Percentiles rank a stretch among this genome's conserved stretches.
These are phyloP conservation scores for Amylocystis lapponica DNA, from an alignment of 768 basidiomycete species.

Conservation along the genomic window DNA sequence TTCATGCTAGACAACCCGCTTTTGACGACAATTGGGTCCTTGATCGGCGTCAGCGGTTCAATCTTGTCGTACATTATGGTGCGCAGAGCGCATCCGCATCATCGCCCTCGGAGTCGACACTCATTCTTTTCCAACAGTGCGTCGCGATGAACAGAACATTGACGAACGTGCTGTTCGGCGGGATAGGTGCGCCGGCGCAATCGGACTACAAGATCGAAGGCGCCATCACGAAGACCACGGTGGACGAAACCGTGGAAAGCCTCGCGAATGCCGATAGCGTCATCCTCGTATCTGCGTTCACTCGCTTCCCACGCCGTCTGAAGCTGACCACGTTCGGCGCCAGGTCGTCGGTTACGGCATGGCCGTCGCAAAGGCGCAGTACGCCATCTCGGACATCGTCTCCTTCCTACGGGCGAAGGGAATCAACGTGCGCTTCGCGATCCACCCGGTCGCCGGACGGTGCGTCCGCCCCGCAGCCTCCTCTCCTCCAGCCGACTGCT, in stretches of 20 bases:
- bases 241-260: conserved; percentile 78
- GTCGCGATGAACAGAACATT: conserved; percentile 89
- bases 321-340: background rate
- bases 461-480: no score
- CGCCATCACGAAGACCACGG: conserved; percentile 65
- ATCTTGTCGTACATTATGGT: conserved; percentile 94
- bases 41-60: conserved; percentile 87
- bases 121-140: conserved; percentile 56
- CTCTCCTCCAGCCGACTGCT: no score
- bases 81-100: conserved; percentile 20
- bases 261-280: conserved; percentile 78
- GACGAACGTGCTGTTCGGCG: conserved; percentile 83
- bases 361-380: conserved; percentile 90
- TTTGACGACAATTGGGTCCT: conserved; percentile 75
- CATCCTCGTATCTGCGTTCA: conserved; percentile 47
- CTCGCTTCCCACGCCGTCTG: background rate
- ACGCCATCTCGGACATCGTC: conserved; percentile 67
- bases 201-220: conserved; percentile 73
- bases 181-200: conserved; percentile 60
- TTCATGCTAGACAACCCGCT: conserved; percentile 89
- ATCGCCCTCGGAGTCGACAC: background rate
- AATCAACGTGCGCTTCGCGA: conserved; percentile 79
- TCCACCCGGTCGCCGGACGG: conserved; percentile 81
- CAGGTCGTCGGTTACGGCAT: conserved; percentile 86
- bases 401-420: conserved; percentile 66